These are phyloP conservation scores for Paecilomyces formosus DNA, from an alignment of 2,329 filamentous ascomycete species.

Conservation along the genomic window DNA sequence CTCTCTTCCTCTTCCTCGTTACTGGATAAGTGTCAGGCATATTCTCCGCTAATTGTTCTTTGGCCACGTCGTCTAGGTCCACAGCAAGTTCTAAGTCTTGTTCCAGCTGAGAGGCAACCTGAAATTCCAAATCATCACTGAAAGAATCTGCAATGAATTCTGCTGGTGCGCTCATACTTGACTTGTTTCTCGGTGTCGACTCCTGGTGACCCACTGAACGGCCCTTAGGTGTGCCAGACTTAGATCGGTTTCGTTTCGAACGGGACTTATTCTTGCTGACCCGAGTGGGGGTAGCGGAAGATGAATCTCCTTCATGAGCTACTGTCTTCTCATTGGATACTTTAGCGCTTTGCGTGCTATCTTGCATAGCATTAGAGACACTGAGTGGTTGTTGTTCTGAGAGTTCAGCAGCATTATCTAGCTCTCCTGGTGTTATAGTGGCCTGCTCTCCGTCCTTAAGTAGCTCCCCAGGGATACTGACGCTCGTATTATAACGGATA, in stretches of 20 bases:
- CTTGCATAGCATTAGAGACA: not conserved
- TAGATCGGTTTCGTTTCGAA: not conserved
- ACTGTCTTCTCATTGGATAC: not conserved
- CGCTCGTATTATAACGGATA: not conserved
- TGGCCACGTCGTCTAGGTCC: conserved; percentile 16
- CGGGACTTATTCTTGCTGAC: not conserved
- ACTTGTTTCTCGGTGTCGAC: not conserved
- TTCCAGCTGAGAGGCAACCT: conserved; percentile 39
- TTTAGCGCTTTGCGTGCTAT: not conserved
- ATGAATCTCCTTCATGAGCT: not conserved
- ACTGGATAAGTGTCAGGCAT: conserved; percentile 7
- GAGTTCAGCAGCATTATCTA: not conserved
- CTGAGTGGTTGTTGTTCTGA: not conserved
- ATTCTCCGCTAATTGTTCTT: conserved; percentile 4
- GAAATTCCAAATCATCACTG: conserved; percentile 35
- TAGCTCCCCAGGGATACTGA: not conserved
- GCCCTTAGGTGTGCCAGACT: not conserved
- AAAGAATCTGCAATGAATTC: conserved; percentile 25
- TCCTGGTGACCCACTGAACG: not conserved
- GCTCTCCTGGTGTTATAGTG: not conserved
- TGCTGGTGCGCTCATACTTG: not conserved
- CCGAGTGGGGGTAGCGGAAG: not conserved
- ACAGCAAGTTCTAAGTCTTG: conserved; percentile 35
- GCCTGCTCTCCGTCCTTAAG: not conserved
- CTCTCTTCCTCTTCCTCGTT: conserved; percentile 29